These are phyloP conservation scores for Solanum lignicaule DNA, from an alignment of 257 asterid genomes.

Conservation along the genomic window DNA sequence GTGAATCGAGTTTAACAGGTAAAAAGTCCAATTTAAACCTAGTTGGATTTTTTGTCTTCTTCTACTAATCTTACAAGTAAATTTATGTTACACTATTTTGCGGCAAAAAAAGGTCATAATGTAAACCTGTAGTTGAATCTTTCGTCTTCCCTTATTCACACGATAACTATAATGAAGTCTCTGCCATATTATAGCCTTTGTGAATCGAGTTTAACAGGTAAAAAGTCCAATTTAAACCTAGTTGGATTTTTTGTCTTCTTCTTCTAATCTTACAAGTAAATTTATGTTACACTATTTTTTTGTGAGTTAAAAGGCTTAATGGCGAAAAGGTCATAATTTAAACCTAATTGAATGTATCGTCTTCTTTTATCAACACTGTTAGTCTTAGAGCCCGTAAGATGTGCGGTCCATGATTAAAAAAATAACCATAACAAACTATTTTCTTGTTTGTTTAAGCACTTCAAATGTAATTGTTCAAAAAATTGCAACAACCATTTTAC, in stretches of 20 bases:
- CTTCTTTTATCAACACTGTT: not conserved
- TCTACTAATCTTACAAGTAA: too few relatives aligned
- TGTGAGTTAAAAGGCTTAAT: too few relatives aligned
- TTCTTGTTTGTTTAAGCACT: not conserved
- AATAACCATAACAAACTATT: too few relatives aligned
- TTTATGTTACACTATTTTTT: not conserved
- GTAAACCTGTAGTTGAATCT: too few relatives aligned
- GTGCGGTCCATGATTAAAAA: not conserved
- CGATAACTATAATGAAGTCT: too few relatives aligned
- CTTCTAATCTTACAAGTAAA: too few relatives aligned
- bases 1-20: not conserved
- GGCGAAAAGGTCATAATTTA: not conserved
- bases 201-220: not conserved
- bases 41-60: not conserved
- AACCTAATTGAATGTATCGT: not conserved
- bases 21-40: not conserved
- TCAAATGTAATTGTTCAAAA: too few relatives aligned
- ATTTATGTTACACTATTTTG: not conserved
- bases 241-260: not conserved
- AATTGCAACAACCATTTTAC: not conserved
- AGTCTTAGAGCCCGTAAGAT: too few relatives aligned
- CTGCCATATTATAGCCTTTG: not conserved
- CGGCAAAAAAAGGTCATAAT: too few relatives aligned
- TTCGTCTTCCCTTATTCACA: not conserved
- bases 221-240: not conserved